Base-by-base conservation (phyloP, 768 basidiomycete genomes). In the Rhizopogon vinicolor region DNA sequence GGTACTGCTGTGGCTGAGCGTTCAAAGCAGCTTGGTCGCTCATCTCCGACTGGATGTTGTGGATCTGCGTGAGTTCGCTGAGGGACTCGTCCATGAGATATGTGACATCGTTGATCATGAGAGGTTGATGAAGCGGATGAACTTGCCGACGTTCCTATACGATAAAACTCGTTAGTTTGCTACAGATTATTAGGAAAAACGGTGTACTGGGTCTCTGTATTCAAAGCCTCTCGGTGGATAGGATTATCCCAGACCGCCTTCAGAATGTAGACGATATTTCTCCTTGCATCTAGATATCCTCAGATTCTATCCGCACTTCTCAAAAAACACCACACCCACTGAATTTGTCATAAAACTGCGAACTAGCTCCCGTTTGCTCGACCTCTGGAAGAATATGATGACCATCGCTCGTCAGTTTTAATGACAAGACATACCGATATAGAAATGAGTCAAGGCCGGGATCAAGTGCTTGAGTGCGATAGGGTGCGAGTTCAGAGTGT, bases 31-130 rank as follows among this genome's bases (percentile, higher is more conserved):
- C 78, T 51, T 77, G 75, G 69, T 94, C 81, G 44, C 83, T 84
- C 87, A 95, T 96, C 67, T 95, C 89, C 0, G 75, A 74, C 68
- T 96, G 89, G 49, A 98, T 86, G 56, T 81, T 85, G 68, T 89
- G 85, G 59, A 99, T 97, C 66, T 96, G 91, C 10, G 84, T 78
- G 50, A 99, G 78, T 59, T 95, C 91, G 62, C 85, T 85, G 46
- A 98, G 78, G 8, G 93, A 96, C 65, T 99, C 97, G 68, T 98
- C 94, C 81, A 99, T 86, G 51, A 98, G 88, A 71, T 94, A 98
- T 8, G 96, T 98, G 53, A 96, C 93, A 63, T 99, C 97, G 79
- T 97, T 98, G 76, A 98, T 97, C 84, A 98, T 90, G 63, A 98
- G 63, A 98, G 77, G 73, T 99, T 98, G 74, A 95, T 82, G 69